These are phyloP conservation scores for Fusarium oligoseptatum DNA, from an alignment of 2,329 filamentous ascomycete genomes.

Conservation along the genomic window DNA sequence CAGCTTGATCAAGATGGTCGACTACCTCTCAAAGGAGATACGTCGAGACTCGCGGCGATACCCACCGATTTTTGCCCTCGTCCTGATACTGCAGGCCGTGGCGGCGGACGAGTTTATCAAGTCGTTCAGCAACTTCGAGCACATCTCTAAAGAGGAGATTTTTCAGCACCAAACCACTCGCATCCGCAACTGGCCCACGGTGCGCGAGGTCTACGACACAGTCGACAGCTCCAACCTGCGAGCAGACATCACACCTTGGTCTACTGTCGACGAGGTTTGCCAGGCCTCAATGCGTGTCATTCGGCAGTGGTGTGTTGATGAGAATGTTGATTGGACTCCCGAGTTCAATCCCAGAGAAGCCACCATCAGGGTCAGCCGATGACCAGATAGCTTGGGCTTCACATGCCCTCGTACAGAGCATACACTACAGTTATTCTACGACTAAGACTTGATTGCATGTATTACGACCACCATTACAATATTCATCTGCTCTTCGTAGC, in stretches of 20 bases:
- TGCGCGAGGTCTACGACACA: constrained; percentile 50
- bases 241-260: constrained; percentile 57
- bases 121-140: constrained; percentile 49
- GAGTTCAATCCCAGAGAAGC: constrained; percentile 50
- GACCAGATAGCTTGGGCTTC: background rate
- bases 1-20: constrained; percentile 60
- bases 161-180: constrained; percentile 47
- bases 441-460: constrained; percentile 13
- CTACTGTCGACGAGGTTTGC: constrained; percentile 59
- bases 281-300: constrained; percentile 56
- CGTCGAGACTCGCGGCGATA: constrained; percentile 52
- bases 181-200: constrained; percentile 44
- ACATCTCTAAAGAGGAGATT: constrained; percentile 37
- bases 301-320: constrained; percentile 59
- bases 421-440: constrained; percentile 1
- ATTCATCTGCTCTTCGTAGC: background rate
- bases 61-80: constrained; percentile 57
- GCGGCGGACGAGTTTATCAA: constrained; percentile 61
- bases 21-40: constrained; percentile 56
- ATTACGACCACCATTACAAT: constrained; percentile 15
- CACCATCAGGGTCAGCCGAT: constrained; percentile 29
- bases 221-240: constrained; percentile 49
- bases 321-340: constrained; percentile 61
- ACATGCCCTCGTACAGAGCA: background rate
- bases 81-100: constrained; percentile 59